phyloP scores from a whole-genome alignment of 148 eudicot genomes.

The Chenopodium formosanum region DNA sequence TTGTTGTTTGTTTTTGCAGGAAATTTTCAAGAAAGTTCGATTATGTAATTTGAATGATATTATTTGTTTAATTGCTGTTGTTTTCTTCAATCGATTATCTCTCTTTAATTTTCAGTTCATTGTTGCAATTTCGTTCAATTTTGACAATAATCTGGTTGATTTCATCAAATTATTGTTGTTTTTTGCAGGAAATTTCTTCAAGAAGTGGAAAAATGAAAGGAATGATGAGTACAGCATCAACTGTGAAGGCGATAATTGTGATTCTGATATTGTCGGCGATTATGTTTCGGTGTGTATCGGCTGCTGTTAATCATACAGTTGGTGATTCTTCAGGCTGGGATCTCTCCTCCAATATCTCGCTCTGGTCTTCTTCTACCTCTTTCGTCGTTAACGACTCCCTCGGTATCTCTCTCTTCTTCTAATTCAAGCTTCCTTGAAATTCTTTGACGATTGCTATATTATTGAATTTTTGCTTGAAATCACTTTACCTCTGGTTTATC shows the following conservation, averaged over 20 bases:
- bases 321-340: conserved; percentile 28
- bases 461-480: neutral
- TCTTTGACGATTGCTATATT: neutral
- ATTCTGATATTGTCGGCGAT: neutral
- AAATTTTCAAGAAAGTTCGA: too few relatives aligned
- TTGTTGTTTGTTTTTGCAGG: too few relatives aligned
- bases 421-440: neutral
- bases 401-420: conserved; percentile 4
- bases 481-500: neutral
- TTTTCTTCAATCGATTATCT: too few relatives aligned
- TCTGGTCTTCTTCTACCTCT: conserved; percentile 22
- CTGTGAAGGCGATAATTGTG: neutral
- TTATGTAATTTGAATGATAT: neutral
- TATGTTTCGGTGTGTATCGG: neutral
- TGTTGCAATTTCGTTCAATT: neutral
- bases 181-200: neutral
- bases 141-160: neutral
- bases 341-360: conserved; percentile 18
- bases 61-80: too few relatives aligned
- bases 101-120: neutral
- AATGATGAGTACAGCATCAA: neutral
- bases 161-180: neutral
- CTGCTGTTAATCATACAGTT: conserved; percentile 11
- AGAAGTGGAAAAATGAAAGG: neutral
- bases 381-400: conserved; percentile 29